Conservation (phyloP, 2,329 filamentous ascomycete species). For the Dothideomycetes sp. region DNA sequence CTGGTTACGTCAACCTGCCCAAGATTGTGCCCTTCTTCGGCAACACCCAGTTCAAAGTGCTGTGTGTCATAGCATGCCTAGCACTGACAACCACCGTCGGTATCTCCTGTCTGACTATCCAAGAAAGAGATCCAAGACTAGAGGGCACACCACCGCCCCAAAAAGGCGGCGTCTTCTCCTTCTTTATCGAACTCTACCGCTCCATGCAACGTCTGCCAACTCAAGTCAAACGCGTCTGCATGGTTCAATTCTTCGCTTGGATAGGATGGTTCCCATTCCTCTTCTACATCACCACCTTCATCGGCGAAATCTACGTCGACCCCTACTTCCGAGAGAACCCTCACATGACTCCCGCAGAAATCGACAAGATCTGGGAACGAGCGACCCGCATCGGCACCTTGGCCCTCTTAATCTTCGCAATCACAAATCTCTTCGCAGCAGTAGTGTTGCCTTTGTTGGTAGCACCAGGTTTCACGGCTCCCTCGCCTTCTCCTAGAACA, state of each 20-base stretch:
- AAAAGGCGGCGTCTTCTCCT: slow-evolving; percentile 59
- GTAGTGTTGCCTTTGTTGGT: slow-evolving; percentile 79
- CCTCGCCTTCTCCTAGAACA: slow-evolving; percentile 28
- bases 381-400: slow-evolving; percentile 83
- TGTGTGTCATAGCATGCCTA: slow-evolving; percentile 76
- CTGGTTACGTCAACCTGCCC: slow-evolving; percentile 74
- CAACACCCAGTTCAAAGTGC: slow-evolving; percentile 82
- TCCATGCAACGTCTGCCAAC: slow-evolving; percentile 71
- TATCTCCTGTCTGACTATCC: slow-evolving; percentile 60
- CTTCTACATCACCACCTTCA: slow-evolving; percentile 90
- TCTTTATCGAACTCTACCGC: slow-evolving; percentile 69
- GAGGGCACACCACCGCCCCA: slow-evolving; percentile 54
- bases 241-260: slow-evolving; percentile 62
- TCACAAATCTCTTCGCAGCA: slow-evolving; percentile 74
- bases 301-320: slow-evolving; percentile 86
- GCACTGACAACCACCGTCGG: slow-evolving; percentile 60
- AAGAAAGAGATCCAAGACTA: slow-evolving; percentile 69
- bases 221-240: slow-evolving; percentile 72
- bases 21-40: slow-evolving; percentile 70
- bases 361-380: slow-evolving; percentile 71
- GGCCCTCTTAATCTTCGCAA: slow-evolving; percentile 77
- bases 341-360: slow-evolving; percentile 63
- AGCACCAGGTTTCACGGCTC: slow-evolving; percentile 61
- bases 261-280: slow-evolving; percentile 83
- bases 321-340: slow-evolving; percentile 70